Conservation (phyloP, 1,284 basidiomycete species). For the Polyporus tsugae region DNA sequence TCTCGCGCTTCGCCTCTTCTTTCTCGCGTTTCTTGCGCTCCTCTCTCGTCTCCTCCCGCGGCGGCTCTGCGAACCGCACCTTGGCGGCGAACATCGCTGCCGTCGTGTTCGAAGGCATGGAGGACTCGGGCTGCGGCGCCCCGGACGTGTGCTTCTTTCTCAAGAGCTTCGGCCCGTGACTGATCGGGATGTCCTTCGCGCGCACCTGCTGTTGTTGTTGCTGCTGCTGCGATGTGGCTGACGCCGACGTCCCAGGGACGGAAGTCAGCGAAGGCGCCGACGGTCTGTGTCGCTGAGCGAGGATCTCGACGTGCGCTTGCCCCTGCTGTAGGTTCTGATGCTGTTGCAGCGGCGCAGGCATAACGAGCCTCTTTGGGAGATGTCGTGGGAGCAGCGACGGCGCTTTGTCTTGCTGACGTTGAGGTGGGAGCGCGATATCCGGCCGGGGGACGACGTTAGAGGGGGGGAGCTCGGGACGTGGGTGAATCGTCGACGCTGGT, state of each 20-base stretch:
- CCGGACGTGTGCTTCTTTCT: slow-evolving; percentile 31
- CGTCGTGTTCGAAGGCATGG: slow-evolving; percentile 32
- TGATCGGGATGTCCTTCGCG: slow-evolving; percentile 35
- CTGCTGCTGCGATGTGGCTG: slow-evolving; percentile 1
- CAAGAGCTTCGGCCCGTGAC: slow-evolving; percentile 35
- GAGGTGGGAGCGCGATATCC: slow-evolving; percentile 41
- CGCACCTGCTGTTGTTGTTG: slow-evolving; percentile 22
- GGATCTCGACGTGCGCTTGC: slow-evolving; percentile 27
- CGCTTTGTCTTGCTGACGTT: slow-evolving; percentile 23
- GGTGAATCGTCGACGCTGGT: slow-evolving; percentile 12
- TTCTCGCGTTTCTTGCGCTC: slow-evolving; percentile 32
- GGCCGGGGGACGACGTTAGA: slow-evolving; percentile 30
- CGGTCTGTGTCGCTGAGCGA: slow-evolving; percentile 28
- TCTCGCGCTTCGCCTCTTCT: slow-evolving; percentile 28
- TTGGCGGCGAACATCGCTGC: slow-evolving; percentile 38
- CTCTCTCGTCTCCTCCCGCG: slow-evolving; percentile 32
- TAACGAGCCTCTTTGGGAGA: slow-evolving; percentile 68
- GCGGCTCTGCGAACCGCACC: slow-evolving; percentile 33
- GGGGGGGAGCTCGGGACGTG: slow-evolving; percentile 17
- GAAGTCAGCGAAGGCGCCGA: slow-evolving; percentile 6
- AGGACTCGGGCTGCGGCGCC: slow-evolving; percentile 8
- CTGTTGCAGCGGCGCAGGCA: slow-evolving; percentile 63
- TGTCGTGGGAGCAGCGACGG: slow-evolving; percentile 48
- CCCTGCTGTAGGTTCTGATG: slow-evolving; percentile 27
- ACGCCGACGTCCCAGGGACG: slow-evolving; percentile 8